A percentile compares a stretch with the other conserved stretches of the same genome.
Evolutionary conservation across 495 filamentous ascomycete species (phyloP).

Genomic region (Lophium mytilinum): DNA sequence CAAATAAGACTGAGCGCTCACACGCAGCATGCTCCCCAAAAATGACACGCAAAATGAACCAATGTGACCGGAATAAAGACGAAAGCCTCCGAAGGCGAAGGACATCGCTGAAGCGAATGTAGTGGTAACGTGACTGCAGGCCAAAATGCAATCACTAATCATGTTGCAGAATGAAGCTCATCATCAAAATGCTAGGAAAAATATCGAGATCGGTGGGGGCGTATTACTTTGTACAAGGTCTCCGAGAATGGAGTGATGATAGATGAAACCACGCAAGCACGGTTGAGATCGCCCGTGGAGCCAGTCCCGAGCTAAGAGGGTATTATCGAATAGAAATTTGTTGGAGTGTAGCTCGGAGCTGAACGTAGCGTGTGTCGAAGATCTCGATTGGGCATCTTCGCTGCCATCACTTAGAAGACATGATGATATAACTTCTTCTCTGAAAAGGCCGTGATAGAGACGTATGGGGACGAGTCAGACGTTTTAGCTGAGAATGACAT

Average conservation of each 20-base stretch:
- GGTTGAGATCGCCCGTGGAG: not conserved
- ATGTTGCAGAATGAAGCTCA: not conserved
- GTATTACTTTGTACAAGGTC: not conserved
- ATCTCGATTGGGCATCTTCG: too few species aligned
- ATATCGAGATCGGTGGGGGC: not conserved
- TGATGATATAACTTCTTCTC: too few species aligned
- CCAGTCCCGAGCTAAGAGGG: not conserved
- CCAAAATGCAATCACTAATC: not conserved
- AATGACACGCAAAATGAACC: not conserved
- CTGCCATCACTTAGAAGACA: too few species aligned
- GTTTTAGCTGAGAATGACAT: not conserved
- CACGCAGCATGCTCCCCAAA: slow-evolving; percentile 3
- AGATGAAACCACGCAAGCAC: not conserved
- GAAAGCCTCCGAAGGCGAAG: not conserved
- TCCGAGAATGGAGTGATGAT: not conserved
- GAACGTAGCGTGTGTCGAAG: too few species aligned
- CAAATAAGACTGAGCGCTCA: too few species aligned
- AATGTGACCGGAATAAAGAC: not conserved
- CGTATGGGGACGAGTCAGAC: not conserved
- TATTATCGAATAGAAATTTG: not conserved
- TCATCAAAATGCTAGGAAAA: not conserved
- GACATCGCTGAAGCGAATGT: not conserved
- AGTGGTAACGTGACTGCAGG: not conserved
- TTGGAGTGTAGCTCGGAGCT: too few species aligned
- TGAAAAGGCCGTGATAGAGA: not conserved